These are phyloP conservation scores for Globisporangium ultimum DNA, from an alignment of 352 stramenopile species.

Conservation along the genomic window DNA sequence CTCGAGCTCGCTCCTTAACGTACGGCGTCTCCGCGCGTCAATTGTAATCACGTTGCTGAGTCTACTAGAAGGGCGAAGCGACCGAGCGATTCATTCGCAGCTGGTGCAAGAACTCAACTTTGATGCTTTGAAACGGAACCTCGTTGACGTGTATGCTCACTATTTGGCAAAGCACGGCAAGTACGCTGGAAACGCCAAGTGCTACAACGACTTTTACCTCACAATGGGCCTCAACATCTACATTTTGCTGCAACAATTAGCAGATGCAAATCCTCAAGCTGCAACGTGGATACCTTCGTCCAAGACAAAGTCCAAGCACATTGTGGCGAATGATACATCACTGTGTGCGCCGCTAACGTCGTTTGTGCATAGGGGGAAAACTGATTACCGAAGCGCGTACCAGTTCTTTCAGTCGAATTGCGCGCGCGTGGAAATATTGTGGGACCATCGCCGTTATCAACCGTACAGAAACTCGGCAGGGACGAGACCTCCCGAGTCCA, in stretches of 20 bases:
- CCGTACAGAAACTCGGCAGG: background rate
- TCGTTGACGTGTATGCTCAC: conserved; percentile 55
- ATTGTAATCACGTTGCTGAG: conserved; percentile 64
- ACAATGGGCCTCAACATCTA: conserved; percentile 80
- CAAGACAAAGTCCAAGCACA: conserved; percentile 1
- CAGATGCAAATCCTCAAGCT: conserved; percentile 36
- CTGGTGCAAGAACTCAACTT: conserved; percentile 76
- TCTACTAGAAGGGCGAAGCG: conserved; percentile 57
- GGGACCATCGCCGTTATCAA: conserved; percentile 29
- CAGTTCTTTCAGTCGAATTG: conserved; percentile 66
- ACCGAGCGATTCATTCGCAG: conserved; percentile 53
- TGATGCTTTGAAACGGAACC: conserved; percentile 56
- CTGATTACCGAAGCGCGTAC: conserved; percentile 46
- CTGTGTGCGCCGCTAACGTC: background rate
- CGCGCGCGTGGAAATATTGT: conserved; percentile 65
- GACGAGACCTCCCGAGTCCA: background rate
- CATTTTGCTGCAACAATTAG: conserved; percentile 65
- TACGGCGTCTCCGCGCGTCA: conserved; percentile 41
- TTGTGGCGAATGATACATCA: background rate
- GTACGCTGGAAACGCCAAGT: conserved; percentile 58
- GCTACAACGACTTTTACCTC: conserved; percentile 63
- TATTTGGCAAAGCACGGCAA: conserved; percentile 31
- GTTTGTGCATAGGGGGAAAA: conserved; percentile 6
- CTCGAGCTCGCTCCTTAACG: conserved; percentile 5
- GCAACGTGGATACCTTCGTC: conserved; percentile 38